A percentile compares a stretch with the other conserved stretches of the same genome.
Conservation (phyloP, 1,284 basidiomycete genomes). For the Cronartium quercuum region DNA sequence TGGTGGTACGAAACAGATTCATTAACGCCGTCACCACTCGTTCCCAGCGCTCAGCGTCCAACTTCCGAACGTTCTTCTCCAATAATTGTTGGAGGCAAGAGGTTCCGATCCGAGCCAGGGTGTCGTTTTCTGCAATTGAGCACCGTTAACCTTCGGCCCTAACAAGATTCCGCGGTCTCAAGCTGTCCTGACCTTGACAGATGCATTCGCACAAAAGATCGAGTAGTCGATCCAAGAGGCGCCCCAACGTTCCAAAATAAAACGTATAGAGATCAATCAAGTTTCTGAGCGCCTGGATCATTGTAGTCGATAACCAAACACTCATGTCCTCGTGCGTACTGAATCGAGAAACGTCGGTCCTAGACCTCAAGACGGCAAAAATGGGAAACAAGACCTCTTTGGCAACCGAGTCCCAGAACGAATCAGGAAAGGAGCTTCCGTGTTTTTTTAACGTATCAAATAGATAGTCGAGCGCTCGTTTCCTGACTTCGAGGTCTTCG, state of each 20-base stretch:
- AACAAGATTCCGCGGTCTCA: background rate
- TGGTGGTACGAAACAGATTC: slow-evolving; percentile 92
- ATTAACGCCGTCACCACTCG: slow-evolving; percentile 88
- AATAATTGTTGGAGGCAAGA: slow-evolving; percentile 94
- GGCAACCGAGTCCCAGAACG: slow-evolving; percentile 98
- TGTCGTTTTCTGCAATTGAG: slow-evolving; percentile 75
- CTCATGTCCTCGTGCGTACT: slow-evolving; percentile 98
- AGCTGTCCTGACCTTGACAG: slow-evolving; percentile 72
- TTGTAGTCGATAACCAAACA: slow-evolving; percentile 97
- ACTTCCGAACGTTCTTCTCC: slow-evolving; percentile 85
- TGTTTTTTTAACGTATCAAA: slow-evolving; percentile 90
- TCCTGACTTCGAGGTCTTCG: slow-evolving; percentile 94
- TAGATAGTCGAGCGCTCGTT: slow-evolving; percentile 89
- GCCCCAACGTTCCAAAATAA: slow-evolving; percentile 87
- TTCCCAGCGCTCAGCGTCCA: slow-evolving; percentile 81
- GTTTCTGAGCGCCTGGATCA: slow-evolving; percentile 96
- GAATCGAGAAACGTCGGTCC: slow-evolving; percentile 76
- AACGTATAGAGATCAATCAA: slow-evolving; percentile 93
- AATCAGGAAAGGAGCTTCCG: slow-evolving; percentile 74
- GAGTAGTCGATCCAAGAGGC: slow-evolving; percentile 80
- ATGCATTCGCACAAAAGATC: slow-evolving; percentile 95
- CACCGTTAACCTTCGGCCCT: background rate
- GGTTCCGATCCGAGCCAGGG: slow-evolving; percentile 92
- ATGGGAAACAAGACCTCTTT: slow-evolving; percentile 97
- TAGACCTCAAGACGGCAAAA: slow-evolving; percentile 85